phyloP scores from a whole-genome alignment of 108 stramenopile genomes.

The Pseudonitzschia multiseries region DNA sequence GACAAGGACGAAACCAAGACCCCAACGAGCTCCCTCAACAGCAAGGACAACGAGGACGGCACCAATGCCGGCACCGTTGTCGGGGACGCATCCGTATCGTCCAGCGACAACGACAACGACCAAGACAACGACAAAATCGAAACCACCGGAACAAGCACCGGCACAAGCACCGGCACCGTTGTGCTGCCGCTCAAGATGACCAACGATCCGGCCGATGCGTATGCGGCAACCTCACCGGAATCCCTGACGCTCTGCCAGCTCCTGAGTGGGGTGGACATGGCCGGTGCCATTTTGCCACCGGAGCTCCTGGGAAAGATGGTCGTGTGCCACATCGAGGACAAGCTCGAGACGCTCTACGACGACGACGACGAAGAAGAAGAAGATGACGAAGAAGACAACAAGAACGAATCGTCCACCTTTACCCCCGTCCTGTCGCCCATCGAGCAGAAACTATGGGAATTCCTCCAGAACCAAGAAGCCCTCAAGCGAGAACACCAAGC shows the following conservation, averaged over 20 bases:
- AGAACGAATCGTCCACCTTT: neutral
- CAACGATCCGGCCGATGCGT: constrained; percentile 27
- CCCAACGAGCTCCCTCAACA: too few species aligned
- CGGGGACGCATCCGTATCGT: neutral
- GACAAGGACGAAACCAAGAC: too few species aligned
- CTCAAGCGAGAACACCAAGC: neutral
- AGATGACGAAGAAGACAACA: neutral
- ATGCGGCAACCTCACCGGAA: constrained; percentile 57
- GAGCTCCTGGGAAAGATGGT: constrained; percentile 43
- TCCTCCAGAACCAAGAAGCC: constrained; percentile 3
- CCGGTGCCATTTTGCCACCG: constrained; percentile 68
- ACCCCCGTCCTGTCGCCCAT: neutral
- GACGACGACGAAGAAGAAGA: constrained; percentile 10
- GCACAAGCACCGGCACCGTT: neutral
- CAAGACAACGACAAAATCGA: neutral
- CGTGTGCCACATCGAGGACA: constrained; percentile 16
- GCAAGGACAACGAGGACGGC: neutral
- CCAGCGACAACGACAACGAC: neutral
- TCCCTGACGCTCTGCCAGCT: constrained; percentile 69
- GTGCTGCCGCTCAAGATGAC: constrained; percentile 41
- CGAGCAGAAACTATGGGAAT: constrained; percentile 3
- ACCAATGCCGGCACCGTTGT: neutral
- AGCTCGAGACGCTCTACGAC: constrained; percentile 1
- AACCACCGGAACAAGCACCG: neutral
- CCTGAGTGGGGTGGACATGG: constrained; percentile 74